phyloP scores from a whole-genome alignment of 1,284 basidiomycete genomes.

The Cutaneotrichosporon dermatis region DNA sequence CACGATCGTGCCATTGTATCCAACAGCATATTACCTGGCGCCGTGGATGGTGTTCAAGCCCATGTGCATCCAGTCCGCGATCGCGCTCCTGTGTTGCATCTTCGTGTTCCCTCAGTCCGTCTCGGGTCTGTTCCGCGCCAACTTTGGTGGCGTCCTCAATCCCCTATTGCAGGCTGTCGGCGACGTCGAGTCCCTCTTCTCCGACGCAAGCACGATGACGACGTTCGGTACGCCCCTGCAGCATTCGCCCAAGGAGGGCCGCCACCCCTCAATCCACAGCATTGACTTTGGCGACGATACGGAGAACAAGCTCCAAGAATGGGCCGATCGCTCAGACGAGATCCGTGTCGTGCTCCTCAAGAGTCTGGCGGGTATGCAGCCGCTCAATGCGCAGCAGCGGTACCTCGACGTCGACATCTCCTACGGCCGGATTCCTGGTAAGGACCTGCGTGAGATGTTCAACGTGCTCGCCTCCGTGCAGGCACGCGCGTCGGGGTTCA shows the following conservation, averaged over 20 bases:
- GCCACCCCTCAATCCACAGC: neutral
- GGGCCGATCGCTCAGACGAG: constrained; percentile 32
- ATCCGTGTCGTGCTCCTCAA: constrained; percentile 34
- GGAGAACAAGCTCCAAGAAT: constrained; percentile 24
- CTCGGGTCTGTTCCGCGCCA: constrained; percentile 38
- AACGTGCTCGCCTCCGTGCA: constrained; percentile 36
- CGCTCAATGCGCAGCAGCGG: constrained; percentile 38
- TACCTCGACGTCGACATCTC: constrained; percentile 45
- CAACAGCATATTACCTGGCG: constrained; percentile 30
- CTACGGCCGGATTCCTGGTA: constrained; percentile 39
- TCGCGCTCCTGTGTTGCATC: constrained; percentile 33
- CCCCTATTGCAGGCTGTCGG: constrained; percentile 31
- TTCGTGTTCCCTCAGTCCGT: constrained; percentile 47
- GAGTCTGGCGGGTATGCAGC: constrained; percentile 36
- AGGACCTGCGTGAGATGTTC: constrained; percentile 40
- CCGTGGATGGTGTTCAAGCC: constrained; percentile 44
- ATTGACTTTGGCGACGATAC: constrained; percentile 3
- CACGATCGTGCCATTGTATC: constrained; percentile 36
- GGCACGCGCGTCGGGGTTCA: constrained; percentile 42
- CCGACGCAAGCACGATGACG: constrained; percentile 8
- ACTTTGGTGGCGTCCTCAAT: constrained; percentile 33
- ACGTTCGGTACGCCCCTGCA: neutral
- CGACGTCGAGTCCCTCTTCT: constrained; percentile 36
- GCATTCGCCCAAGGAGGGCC: neutral
- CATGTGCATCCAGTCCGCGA: constrained; percentile 42